Conservation (phyloP, 2,329 filamentous ascomycete species). For the Cytospora piceicola region DNA sequence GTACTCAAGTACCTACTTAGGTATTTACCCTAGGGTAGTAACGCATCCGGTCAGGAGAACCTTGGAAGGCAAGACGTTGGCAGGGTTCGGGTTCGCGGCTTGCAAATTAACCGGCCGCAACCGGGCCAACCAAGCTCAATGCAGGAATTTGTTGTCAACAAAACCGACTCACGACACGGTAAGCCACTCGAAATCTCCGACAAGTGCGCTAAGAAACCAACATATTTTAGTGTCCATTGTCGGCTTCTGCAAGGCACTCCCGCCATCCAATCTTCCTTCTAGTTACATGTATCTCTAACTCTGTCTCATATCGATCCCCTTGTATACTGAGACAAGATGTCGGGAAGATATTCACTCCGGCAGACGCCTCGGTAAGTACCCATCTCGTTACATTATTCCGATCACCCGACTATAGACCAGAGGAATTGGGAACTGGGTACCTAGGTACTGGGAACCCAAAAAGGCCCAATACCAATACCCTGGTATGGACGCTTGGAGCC, state of each 20-base stretch:
- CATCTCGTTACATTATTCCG: not conserved
- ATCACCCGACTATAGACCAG: not conserved
- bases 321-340: slow-evolving; percentile 19
- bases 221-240: not conserved
- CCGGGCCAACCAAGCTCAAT: slow-evolving; percentile 1
- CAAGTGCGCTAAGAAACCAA: not conserved
- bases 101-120: not conserved
- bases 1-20: too few relatives aligned
- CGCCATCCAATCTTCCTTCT: not conserved
- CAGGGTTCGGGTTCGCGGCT: not conserved
- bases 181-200: slow-evolving; percentile 1
- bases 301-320: not conserved
- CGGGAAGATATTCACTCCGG: slow-evolving; percentile 27
- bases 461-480: not conserved
- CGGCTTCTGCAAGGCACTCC: not conserved
- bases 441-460: too few relatives aligned
- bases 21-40: too few relatives aligned
- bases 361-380: slow-evolving; percentile 30
- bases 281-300: not conserved
- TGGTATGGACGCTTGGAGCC: not conserved
- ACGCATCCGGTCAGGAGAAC: not conserved
- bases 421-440: not conserved
- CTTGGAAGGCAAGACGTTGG: not conserved
- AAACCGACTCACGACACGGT: not conserved
- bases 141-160: not conserved